Percentiles rank a stretch among this genome's conserved stretches.
These are phyloP conservation scores for Rugonectria rugulosa DNA, from an alignment of 2,329 filamentous ascomycete species.

Conservation along the genomic window DNA sequence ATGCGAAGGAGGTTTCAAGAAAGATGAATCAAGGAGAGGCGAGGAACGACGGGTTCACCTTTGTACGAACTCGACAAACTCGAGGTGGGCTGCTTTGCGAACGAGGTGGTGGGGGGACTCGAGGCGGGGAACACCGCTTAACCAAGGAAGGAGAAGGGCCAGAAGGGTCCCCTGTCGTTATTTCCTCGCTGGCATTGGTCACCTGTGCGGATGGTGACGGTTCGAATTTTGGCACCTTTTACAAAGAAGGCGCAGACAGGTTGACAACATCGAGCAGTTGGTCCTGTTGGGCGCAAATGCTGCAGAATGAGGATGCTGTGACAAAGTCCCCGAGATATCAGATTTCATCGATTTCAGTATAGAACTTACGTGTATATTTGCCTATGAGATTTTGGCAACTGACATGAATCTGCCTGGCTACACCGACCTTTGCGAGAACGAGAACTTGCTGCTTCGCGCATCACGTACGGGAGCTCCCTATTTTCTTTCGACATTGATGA, in stretches of 20 bases:
- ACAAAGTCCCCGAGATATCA: too few relatives aligned
- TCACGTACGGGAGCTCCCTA: background rate
- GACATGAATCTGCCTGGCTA: background rate
- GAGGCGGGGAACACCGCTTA: background rate
- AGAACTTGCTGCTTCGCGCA: background rate
- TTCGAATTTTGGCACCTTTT: slow-evolving; percentile 2
- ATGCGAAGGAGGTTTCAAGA: background rate
- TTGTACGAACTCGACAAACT: slow-evolving; percentile 3
- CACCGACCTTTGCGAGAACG: slow-evolving; percentile 17
- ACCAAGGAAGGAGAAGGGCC: background rate
- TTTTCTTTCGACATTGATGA: background rate
- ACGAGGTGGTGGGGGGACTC: background rate
- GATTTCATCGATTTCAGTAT: too few relatives aligned
- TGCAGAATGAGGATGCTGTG: too few relatives aligned
- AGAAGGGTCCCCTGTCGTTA: background rate
- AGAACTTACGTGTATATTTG: too few relatives aligned
- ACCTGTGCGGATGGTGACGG: background rate
- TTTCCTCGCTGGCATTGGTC: background rate
- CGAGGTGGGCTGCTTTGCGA: slow-evolving; percentile 16
- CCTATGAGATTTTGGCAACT: background rate
- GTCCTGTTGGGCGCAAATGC: too few relatives aligned
- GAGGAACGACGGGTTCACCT: slow-evolving; percentile 6
- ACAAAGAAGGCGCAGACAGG: too few relatives aligned
- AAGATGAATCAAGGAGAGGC: background rate
- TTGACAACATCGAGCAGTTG: too few relatives aligned